Evolutionary conservation across 2,329 filamentous ascomycete species (phyloP).

Genomic region (Bertia moriformis): DNA sequence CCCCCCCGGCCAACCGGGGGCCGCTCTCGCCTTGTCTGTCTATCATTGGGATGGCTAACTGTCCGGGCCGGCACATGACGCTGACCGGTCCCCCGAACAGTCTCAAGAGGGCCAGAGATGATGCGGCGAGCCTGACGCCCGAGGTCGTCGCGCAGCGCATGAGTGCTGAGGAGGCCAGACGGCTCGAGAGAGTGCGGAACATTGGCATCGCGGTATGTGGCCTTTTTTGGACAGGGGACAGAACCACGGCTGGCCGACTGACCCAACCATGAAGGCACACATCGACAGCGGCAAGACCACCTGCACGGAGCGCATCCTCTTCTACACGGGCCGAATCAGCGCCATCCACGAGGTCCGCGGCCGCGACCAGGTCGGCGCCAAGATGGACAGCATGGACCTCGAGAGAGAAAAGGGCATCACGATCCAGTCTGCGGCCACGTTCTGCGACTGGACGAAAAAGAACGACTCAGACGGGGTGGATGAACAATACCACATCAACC

Average conservation of each 20-base stretch:
- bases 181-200: conserved; percentile 74
- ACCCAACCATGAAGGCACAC: conserved; percentile 49
- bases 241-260: conserved; percentile 1
- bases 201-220: conserved; percentile 81
- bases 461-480: conserved; percentile 60
- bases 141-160: conserved; percentile 64
- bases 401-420: conserved; percentile 98
- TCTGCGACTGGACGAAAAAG: conserved; percentile 89
- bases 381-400: conserved; percentile 99
- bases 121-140: conserved; percentile 23
- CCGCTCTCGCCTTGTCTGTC: neutral
- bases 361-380: conserved; percentile 86
- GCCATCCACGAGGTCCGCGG: conserved; percentile 93
- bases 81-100: neutral
- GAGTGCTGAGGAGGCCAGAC: conserved; percentile 61
- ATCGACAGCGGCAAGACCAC: conserved; percentile 99
- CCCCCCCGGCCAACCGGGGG: no score
- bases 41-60: neutral
- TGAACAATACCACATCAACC: conserved; percentile 88
- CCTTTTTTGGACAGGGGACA: conserved; percentile 3
- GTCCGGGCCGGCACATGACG: no score
- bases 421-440: conserved; percentile 94
- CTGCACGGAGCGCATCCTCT: conserved; percentile 86
- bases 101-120: neutral
- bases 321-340: conserved; percentile 94